Conservation (phyloP, 768 basidiomycete genomes). For the Mycena venus region DNA sequence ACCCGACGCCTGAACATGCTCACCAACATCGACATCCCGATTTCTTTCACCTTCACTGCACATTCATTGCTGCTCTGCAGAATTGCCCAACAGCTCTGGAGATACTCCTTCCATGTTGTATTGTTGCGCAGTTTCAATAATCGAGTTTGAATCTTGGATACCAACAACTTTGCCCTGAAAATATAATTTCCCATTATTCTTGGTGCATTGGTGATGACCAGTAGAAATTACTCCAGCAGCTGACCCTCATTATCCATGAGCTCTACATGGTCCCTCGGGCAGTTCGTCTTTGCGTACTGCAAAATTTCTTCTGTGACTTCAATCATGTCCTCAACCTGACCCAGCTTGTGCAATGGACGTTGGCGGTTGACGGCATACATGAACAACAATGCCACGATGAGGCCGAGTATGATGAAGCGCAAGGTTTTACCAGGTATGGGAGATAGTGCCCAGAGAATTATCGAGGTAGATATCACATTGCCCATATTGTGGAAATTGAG, state of each 20-base stretch:
- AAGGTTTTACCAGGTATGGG: neutral
- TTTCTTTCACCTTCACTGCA: neutral
- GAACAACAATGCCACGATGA: neutral
- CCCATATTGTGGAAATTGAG: no score
- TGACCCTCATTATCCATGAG: neutral
- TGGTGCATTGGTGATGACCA: neutral
- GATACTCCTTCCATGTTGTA: no score
- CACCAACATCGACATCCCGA: neutral
- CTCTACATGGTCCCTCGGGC: no score
- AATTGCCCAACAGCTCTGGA: neutral
- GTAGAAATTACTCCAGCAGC: neutral
- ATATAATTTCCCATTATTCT: neutral
- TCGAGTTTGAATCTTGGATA: no score
- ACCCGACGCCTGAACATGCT: neutral
- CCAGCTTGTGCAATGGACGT: neutral
- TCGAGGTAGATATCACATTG: no score
- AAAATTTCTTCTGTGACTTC: neutral
- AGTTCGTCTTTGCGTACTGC: no score
- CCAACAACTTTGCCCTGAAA: no score
- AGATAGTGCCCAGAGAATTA: neutral
- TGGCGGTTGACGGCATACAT: neutral
- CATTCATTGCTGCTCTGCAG: neutral
- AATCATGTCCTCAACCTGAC: neutral
- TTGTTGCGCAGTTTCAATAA: no score
- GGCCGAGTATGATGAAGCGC: neutral